phyloP scores from a whole-genome alignment of 2,329 filamentous ascomycete genomes.

The Beauveria pseudobassiana region DNA sequence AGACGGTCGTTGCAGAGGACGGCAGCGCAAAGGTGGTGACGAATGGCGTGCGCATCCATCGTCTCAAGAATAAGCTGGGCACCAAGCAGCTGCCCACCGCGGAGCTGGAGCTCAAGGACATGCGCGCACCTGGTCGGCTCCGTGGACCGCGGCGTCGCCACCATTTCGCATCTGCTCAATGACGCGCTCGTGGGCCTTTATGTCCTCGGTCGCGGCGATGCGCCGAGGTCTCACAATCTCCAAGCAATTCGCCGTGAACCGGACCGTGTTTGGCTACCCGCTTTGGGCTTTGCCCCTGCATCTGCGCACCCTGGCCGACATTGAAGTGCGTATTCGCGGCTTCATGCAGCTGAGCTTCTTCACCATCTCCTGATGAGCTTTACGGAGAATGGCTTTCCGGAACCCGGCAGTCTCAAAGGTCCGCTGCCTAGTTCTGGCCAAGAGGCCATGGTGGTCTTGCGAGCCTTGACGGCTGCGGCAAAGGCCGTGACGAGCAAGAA shows the following conservation, averaged over 20 bases:
- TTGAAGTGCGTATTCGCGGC: conserved; percentile 11
- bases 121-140: conserved; percentile 11
- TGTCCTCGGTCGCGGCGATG: conserved; percentile 10
- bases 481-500: conserved; percentile 13
- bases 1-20: neutral
- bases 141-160: conserved; percentile 12
- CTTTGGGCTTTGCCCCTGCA: conserved; percentile 14
- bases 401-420: neutral
- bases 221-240: conserved; percentile 8
- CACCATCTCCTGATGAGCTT: conserved; percentile 13
- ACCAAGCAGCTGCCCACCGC: conserved; percentile 15
- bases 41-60: conserved; percentile 13
- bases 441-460: conserved; percentile 9
- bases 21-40: conserved; percentile 6
- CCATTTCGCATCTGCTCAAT: conserved; percentile 14
- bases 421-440: conserved; percentile 4
- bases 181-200: conserved; percentile 9
- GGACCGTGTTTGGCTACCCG: conserved; percentile 9
- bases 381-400: conserved; percentile 10
- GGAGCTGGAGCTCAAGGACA: conserved; percentile 12
- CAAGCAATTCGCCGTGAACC: conserved; percentile 8
- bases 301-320: conserved; percentile 11
- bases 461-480: conserved; percentile 8
- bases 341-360: conserved; percentile 11
- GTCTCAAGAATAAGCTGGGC: conserved; percentile 14